Percentiles rank a stretch among this genome's conserved stretches.
Conservation (phyloP, 805 yeast genomes). For the Myxozyma neotropica region DNA sequence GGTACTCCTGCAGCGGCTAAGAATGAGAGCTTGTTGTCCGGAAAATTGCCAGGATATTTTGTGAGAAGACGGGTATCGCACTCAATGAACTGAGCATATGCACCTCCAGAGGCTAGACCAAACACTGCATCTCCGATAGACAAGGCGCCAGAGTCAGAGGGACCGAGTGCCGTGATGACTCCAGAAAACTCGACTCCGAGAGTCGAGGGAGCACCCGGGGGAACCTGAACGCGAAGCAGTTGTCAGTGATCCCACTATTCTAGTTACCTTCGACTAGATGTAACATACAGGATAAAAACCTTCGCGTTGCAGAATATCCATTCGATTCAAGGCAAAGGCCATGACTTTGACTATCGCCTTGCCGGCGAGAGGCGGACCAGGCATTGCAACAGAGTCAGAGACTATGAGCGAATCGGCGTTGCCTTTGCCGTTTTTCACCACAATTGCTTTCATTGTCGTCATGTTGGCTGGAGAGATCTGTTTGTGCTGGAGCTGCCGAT, state of each 20-base stretch:
- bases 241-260: no score
- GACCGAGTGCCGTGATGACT: conserved; percentile 23
- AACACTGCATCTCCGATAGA: conserved; percentile 43
- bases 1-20: conserved; percentile 43
- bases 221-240: conserved; percentile 26
- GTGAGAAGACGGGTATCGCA: conserved; percentile 38
- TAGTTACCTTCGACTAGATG: neutral
- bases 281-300: conserved; percentile 38
- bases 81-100: conserved; percentile 44
- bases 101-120: conserved; percentile 46
- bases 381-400: conserved; percentile 25
- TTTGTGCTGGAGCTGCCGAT: neutral
- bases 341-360: conserved; percentile 41
- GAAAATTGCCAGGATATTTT: conserved; percentile 33
- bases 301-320: conserved; percentile 42
- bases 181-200: conserved; percentile 48
- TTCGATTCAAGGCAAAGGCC: conserved; percentile 44
- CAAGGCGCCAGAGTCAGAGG: conserved; percentile 38
- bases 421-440: conserved; percentile 38
- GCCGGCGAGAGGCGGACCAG: conserved; percentile 34
- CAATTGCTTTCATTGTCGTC: conserved; percentile 40
- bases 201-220: conserved; percentile 39
- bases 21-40: conserved; percentile 28
- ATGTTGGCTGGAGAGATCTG: no score
- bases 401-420: conserved; percentile 38